Conservation (phyloP, 1,284 basidiomycete genomes). For the Boletus mariae region DNA sequence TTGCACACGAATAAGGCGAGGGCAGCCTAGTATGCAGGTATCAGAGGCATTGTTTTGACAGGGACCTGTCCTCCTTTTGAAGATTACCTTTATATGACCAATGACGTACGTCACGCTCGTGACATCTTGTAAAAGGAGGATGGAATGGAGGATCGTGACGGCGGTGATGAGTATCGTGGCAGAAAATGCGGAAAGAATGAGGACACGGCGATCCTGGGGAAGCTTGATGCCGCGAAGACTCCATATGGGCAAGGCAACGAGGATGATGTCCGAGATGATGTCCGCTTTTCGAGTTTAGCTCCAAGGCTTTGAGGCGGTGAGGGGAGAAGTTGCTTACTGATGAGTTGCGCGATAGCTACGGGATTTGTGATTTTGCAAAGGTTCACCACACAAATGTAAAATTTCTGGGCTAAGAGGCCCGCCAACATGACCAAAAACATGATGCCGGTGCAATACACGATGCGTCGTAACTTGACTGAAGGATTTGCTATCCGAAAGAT, state of each 20-base stretch:
- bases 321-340: slow-evolving; percentile 15
- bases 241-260: slow-evolving; percentile 16
- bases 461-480: slow-evolving; percentile 4
- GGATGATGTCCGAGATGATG: slow-evolving; percentile 17
- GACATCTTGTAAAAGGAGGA: slow-evolving; percentile 14
- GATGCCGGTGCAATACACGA: slow-evolving; percentile 17
- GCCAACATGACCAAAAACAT: slow-evolving; percentile 17
- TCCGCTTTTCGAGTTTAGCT: slow-evolving; percentile 15
- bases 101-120: slow-evolving; percentile 13
- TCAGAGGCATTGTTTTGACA: background rate
- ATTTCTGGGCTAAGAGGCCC: slow-evolving; percentile 21
- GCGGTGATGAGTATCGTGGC: slow-evolving; percentile 23
- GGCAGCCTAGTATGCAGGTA: slow-evolving; percentile 12
- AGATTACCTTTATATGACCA: slow-evolving; percentile 23
- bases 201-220: slow-evolving; percentile 12
- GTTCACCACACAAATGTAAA: slow-evolving; percentile 10
- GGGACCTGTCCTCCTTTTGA: background rate
- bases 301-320: background rate
- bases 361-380: slow-evolving; percentile 1
- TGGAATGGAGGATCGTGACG: slow-evolving; percentile 26
- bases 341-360: slow-evolving; percentile 22
- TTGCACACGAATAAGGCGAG: slow-evolving; percentile 23
- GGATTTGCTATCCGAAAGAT: slow-evolving; percentile 23
- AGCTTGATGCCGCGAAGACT: slow-evolving; percentile 18
- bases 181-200: slow-evolving; percentile 23